Evolutionary conservation across 179 eudicot species (phyloP).

Genomic region (Corrigiola litoralis): DNA sequence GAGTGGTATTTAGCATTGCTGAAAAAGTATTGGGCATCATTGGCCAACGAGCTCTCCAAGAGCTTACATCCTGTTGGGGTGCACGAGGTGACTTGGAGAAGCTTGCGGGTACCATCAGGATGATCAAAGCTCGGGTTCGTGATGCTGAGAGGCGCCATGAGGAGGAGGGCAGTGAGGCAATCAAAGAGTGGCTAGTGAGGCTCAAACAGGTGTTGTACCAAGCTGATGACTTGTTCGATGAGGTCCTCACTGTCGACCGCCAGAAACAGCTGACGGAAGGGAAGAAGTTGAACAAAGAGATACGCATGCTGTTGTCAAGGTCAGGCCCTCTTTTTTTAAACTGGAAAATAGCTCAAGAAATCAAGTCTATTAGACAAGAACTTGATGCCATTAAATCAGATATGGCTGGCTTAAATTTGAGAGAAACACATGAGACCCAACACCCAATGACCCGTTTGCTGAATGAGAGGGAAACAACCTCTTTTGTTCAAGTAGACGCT

Average conservation of each 20-base stretch:
- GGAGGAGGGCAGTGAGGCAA: not conserved
- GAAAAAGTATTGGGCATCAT: not conserved
- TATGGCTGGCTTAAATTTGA: slow-evolving; percentile 6
- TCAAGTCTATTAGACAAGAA: slow-evolving; percentile 14
- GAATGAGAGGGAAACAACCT: not conserved
- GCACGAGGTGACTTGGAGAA: not conserved
- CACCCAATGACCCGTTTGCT: not conserved
- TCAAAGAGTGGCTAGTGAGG: slow-evolving; percentile 7
- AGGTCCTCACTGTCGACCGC: not conserved
- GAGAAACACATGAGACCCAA: not conserved
- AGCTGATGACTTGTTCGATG: slow-evolving; percentile 17
- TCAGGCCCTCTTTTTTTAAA: not conserved
- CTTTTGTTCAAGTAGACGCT: not conserved
- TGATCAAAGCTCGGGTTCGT: not conserved
- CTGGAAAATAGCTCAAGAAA: not conserved
- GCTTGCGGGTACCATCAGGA: not conserved
- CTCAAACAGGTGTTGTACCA: slow-evolving; percentile 7
- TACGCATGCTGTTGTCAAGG: not conserved
- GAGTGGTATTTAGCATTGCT: not conserved
- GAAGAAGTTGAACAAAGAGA: not conserved
- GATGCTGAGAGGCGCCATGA: slow-evolving; percentile 1
- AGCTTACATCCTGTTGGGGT: not conserved
- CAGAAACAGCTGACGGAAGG: not conserved
- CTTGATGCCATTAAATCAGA: slow-evolving; percentile 5
- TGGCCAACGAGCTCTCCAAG: not conserved